These are phyloP conservation scores for Amesomyces nigricolor DNA, from an alignment of 2,329 filamentous ascomycete genomes.

Conservation along the genomic window DNA sequence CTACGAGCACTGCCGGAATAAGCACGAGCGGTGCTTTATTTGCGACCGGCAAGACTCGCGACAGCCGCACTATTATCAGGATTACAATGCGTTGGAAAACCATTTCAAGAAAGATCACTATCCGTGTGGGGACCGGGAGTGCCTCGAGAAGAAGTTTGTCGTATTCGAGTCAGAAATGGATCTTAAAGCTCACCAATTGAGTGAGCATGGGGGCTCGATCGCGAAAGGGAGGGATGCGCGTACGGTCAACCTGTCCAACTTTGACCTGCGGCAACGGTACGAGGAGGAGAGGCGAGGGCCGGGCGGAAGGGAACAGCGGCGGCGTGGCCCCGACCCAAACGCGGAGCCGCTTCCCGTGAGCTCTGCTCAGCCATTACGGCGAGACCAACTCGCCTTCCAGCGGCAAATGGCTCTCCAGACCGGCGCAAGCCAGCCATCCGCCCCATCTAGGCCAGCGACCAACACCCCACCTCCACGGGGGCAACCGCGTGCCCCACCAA, in stretches of 20 bases:
- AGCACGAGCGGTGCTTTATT: conserved; percentile 91
- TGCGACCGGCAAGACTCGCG: conserved; percentile 69
- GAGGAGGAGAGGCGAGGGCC: conserved; percentile 52
- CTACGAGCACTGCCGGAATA: conserved; percentile 86
- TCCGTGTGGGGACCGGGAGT: conserved; percentile 77
- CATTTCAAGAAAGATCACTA: conserved; percentile 89
- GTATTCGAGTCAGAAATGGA: conserved; percentile 95
- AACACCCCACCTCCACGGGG: conserved; percentile 11
- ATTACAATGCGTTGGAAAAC: conserved; percentile 79
- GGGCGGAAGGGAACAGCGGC: conserved; percentile 35
- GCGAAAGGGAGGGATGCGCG: conserved; percentile 84
- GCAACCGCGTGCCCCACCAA: conserved; percentile 10
- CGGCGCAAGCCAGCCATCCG: conserved; percentile 40
- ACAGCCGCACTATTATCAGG: conserved; percentile 81
- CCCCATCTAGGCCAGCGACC: conserved; percentile 9
- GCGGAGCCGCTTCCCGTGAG: conserved; percentile 70
- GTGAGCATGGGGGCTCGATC: conserved; percentile 70
- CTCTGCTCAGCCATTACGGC: conserved; percentile 70
- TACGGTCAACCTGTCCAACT: conserved; percentile 78
- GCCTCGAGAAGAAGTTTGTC: conserved; percentile 93
- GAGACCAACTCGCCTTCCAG: conserved; percentile 88
- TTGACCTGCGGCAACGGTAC: conserved; percentile 73
- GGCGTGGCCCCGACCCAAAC: conserved; percentile 80
- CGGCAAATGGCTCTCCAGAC: conserved; percentile 82
- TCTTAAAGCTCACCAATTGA: conserved; percentile 85